These are phyloP conservation scores for Phytopythium ostracodes DNA, from an alignment of 352 stramenopile species.

Conservation along the genomic window DNA sequence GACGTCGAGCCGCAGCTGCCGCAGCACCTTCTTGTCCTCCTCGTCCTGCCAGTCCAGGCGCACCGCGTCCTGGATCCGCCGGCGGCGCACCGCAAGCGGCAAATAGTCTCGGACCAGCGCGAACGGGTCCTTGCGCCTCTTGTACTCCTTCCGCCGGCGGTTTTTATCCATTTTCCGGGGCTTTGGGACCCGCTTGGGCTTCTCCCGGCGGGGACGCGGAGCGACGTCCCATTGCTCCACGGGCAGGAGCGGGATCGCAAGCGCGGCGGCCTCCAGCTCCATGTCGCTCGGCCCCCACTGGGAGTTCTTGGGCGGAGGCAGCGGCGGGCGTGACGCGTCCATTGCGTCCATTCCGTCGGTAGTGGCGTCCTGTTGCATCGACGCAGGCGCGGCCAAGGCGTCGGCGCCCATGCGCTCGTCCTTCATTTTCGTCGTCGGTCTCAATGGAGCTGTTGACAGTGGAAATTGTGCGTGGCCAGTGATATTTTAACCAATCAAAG, in stretches of 20 bases:
- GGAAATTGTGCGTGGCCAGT: neutral
- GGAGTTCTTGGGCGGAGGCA: neutral
- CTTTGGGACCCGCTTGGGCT: neutral
- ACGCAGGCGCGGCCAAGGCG: neutral
- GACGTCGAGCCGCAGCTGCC: conserved; percentile 6
- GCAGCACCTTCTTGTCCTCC: conserved; percentile 2
- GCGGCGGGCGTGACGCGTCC: neutral
- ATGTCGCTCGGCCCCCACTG: neutral
- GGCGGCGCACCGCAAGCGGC: neutral
- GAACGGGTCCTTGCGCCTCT: neutral
- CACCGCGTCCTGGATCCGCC: neutral
- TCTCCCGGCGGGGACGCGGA: neutral
- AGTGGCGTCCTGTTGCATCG: neutral
- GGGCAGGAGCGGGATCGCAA: neutral
- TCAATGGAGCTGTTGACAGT: neutral
- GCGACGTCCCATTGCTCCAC: neutral
- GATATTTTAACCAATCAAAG: conserved; percentile 3
- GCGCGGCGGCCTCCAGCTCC: neutral
- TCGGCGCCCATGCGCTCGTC: neutral
- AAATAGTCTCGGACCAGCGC: neutral
- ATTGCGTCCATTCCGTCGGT: neutral
- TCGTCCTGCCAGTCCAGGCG: neutral
- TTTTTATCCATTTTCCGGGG: neutral
- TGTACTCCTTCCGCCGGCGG: neutral
- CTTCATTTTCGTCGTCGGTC: no score